Evolutionary conservation across 1,284 basidiomycete genomes (phyloP), one percentile per base, ranked within the genome.

Genomic region (Austropuccinia psidii): DNA sequence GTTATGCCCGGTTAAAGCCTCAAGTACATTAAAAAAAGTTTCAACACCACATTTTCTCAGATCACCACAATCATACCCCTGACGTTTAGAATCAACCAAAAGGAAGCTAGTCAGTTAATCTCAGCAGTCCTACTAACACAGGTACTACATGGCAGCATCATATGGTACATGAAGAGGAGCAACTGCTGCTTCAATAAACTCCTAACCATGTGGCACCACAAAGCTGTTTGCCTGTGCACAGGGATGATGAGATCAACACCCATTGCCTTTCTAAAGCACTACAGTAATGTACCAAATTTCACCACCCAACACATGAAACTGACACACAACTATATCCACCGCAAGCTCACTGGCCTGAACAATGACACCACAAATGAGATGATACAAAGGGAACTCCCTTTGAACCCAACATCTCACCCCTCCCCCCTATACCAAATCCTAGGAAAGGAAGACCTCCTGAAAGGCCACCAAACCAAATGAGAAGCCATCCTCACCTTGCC

Each of bases 101-200:
- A 45, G 35, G 8, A 8, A n/a, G 33, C 52, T 5, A 33, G 50
- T 3, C 13, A 15, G 19, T 37, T 68, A 15, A 41, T 68, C 3
- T 39, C 9, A 4, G 52, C 66, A 24, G 66, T 57, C 21, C 11
- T 68, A 24, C 27, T 35, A 11, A 31, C 52, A 1, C 6, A 35
- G 29, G 19, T 57, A 31, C 35, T 68, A 4, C 55, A 39, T 57
- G 66, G 66, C 2, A 68, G 66, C 27, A 17, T 68, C 27, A 24
- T 68, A 6, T 68, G 66, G 66, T 54, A 41, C 33, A 68, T 35
- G 1, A 7, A 33, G 31, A 41, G n/a, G 15, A 55, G 39, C n/a
- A 31, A 19, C 19, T 37, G 41, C 9, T 55, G 6, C 5, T 31
- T 57, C 4, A 27, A 31, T 4, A 33, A 55, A n/a, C n/a, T 68